Percentiles rank a stretch among this genome's conserved stretches.
Evolutionary conservation across 1,284 basidiomycete genomes (phyloP).

Genomic region (Leccinum solheimii): DNA sequence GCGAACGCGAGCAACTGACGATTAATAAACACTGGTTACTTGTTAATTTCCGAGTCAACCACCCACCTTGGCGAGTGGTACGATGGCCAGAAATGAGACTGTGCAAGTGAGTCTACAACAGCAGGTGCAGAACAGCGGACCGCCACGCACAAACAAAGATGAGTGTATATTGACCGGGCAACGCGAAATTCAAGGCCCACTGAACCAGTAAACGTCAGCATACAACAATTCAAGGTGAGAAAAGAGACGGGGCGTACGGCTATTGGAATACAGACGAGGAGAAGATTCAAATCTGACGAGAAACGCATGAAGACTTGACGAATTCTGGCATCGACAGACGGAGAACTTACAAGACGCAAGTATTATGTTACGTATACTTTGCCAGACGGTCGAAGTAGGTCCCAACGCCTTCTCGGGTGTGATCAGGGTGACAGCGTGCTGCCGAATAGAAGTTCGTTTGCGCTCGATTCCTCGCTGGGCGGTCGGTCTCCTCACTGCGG

Average conservation of each 20-base stretch:
- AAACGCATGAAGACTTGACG: slow-evolving; percentile 3
- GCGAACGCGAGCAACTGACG: slow-evolving; percentile 77
- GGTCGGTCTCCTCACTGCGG: slow-evolving; percentile 12
- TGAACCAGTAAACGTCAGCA: slow-evolving; percentile 29
- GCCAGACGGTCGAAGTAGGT: slow-evolving; percentile 41
- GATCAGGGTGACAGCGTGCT: slow-evolving; percentile 25
- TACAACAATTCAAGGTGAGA: background rate
- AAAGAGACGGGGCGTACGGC: slow-evolving; percentile 48
- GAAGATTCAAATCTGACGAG: slow-evolving; percentile 58
- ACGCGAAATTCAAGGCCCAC: slow-evolving; percentile 74
- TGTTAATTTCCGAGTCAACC: background rate
- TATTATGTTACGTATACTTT: slow-evolving; percentile 51
- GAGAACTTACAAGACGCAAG: slow-evolving; percentile 48
- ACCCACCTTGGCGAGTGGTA: slow-evolving; percentile 71
- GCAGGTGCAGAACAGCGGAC: background rate
- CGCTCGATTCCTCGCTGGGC: background rate
- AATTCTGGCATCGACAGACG: background rate
- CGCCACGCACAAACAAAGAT: slow-evolving; percentile 68
- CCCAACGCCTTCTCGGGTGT: slow-evolving; percentile 42
- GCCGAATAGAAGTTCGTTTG: slow-evolving; percentile 14
- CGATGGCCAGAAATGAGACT: slow-evolving; percentile 74
- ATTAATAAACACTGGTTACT: background rate
- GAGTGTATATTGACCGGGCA: slow-evolving; percentile 54
- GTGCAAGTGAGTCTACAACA: slow-evolving; percentile 6
- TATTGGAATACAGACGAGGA: slow-evolving; percentile 67